These are phyloP conservation scores for Mycena epipterygia DNA, from an alignment of 768 basidiomycete genomes.

Conservation along the genomic window DNA sequence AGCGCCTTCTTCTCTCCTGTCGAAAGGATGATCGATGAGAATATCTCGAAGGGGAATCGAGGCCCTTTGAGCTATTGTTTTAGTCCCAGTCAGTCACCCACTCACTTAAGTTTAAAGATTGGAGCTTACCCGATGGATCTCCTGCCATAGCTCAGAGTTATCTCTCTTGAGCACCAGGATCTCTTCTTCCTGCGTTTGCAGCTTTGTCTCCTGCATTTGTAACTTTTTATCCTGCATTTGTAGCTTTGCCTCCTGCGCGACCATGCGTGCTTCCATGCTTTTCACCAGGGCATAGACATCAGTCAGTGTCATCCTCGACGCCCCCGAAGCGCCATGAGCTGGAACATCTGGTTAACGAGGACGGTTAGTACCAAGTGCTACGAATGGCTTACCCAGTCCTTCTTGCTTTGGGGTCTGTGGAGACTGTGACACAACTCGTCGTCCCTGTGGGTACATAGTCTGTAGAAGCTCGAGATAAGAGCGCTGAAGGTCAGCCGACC, in stretches of 20 bases:
- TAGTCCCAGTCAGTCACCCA: neutral
- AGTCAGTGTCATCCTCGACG: too few species aligned
- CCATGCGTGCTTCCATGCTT: neutral
- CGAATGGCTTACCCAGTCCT: neutral
- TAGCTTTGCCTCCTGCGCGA: neutral
- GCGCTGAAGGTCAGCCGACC: too few species aligned
- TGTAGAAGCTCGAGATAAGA: too few species aligned
- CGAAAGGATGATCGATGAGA: neutral
- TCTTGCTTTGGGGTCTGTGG: neutral
- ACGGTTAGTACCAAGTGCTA: neutral
- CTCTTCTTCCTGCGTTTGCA: constrained; percentile 1
- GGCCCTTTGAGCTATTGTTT: neutral
- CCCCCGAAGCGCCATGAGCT: too few species aligned
- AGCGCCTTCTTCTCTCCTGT: neutral
- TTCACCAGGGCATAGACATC: too few species aligned
- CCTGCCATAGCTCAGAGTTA: too few species aligned
- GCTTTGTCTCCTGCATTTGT: too few species aligned
- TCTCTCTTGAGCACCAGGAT: too few species aligned
- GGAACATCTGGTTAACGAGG: neutral
- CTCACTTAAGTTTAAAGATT: neutral
- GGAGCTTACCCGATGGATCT: constrained; percentile 8
- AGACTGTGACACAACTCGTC: too few species aligned
- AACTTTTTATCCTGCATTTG: too few species aligned
- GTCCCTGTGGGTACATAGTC: too few species aligned
- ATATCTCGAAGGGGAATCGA: too few species aligned